Conservation (phyloP, 1,284 basidiomycete species). For the Cutaneotrichosporon spelunceum region DNA sequence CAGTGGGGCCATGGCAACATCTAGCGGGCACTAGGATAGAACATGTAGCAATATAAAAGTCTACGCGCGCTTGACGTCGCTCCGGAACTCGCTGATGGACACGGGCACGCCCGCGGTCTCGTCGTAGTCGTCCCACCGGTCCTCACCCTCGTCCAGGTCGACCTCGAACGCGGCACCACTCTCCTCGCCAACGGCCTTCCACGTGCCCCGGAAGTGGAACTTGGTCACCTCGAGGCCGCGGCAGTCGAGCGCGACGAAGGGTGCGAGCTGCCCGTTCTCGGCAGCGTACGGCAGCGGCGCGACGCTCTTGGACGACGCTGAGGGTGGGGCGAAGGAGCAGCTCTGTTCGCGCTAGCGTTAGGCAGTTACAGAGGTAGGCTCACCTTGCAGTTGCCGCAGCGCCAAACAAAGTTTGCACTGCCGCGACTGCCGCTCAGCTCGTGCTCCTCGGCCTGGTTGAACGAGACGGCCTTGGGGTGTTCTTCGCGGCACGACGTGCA, state of each 20-base stretch:
- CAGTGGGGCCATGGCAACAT: constrained; percentile 59
- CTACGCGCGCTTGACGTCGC: constrained; percentile 38
- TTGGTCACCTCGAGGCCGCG: constrained; percentile 49
- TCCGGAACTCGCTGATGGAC: constrained; percentile 42
- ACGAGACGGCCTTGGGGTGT: constrained; percentile 48
- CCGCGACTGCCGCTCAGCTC: constrained; percentile 50
- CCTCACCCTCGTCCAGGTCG: constrained; percentile 49
- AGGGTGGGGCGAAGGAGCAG: constrained; percentile 42
- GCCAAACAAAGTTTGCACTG: constrained; percentile 50
- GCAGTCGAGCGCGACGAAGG: constrained; percentile 49
- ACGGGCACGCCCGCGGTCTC: constrained; percentile 42
- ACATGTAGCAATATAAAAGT: background rate
- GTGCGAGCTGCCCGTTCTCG: constrained; percentile 27
- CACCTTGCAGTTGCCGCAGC: constrained; percentile 51
- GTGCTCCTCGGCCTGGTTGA: constrained; percentile 43
- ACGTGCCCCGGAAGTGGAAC: constrained; percentile 44
- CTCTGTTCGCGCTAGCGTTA: constrained; percentile 48
- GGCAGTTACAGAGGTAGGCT: constrained; percentile 4
- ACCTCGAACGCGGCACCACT: constrained; percentile 41
- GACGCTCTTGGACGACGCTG: constrained; percentile 36
- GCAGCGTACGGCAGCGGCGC: constrained; percentile 38
- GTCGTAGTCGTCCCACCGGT: constrained; percentile 52
- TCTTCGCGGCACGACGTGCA: constrained; percentile 48
- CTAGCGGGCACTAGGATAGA: constrained; percentile 8
- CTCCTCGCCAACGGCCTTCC: constrained; percentile 34